These are phyloP conservation scores for Leucocoprinus sp. DNA, from an alignment of 768 basidiomycete genomes.

Conservation along the genomic window DNA sequence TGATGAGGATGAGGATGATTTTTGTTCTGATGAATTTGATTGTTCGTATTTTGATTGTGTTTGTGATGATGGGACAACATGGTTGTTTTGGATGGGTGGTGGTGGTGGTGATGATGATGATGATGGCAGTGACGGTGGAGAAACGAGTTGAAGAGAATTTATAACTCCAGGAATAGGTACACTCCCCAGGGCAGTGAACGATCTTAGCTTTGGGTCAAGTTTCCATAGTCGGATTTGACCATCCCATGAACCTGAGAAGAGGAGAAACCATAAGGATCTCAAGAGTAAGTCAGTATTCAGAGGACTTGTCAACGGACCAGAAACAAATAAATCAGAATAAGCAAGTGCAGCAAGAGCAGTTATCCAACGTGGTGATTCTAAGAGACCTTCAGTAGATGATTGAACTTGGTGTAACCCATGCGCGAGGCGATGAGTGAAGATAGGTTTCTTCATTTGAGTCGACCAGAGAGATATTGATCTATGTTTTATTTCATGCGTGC, in stretches of 20 bases:
- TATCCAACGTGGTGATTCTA: slow-evolving; percentile 85
- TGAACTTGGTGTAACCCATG: slow-evolving; percentile 75
- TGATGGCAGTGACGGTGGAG: slow-evolving; percentile 27
- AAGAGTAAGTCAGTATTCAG: too few species aligned
- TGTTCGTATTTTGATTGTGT: slow-evolving; percentile 14
- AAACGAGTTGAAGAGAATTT: slow-evolving; percentile 82
- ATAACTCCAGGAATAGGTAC: slow-evolving; percentile 70
- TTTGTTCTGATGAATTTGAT: too few species aligned
- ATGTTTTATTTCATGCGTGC: not conserved
- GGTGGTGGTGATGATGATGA: too few species aligned
- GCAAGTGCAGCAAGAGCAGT: slow-evolving; percentile 70
- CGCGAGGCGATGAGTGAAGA: slow-evolving; percentile 78
- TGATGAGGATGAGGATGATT: too few species aligned
- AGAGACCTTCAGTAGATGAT: slow-evolving; percentile 66
- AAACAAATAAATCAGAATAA: too few species aligned
- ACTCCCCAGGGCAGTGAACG: slow-evolving; percentile 60
- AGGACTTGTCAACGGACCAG: too few species aligned
- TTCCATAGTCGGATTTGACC: too few species aligned
- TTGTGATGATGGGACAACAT: slow-evolving; percentile 12
- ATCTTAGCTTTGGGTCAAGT: slow-evolving; percentile 46
- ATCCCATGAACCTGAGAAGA: too few species aligned
- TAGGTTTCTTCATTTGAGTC: slow-evolving; percentile 89
- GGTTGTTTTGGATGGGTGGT: slow-evolving; percentile 23
- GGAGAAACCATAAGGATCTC: too few species aligned
- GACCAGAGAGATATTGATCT: slow-evolving; percentile 93